phyloP scores from a whole-genome alignment of 225 moss, liverwort and hornwort genomes.

The Marchantia polymorpha region DNA sequence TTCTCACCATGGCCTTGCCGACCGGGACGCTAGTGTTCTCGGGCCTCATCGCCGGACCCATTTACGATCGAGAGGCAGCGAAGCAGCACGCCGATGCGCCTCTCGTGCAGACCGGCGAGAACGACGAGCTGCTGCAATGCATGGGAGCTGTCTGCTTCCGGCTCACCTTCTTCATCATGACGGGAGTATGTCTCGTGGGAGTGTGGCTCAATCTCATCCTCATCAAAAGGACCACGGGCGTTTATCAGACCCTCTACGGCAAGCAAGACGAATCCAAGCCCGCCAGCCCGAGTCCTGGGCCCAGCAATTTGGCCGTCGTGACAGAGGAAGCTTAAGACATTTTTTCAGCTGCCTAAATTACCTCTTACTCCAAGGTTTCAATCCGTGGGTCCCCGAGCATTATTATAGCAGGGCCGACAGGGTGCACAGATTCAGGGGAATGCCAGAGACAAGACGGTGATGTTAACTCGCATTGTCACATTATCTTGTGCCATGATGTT shows the following conservation, averaged over 20 bases:
- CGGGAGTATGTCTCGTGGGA: conserved; percentile 30
- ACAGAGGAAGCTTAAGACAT: not conserved
- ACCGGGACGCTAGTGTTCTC: conserved; percentile 40
- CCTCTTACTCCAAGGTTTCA: not conserved
- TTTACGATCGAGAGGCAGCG: conserved; percentile 44
- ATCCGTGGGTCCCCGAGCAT: not conserved
- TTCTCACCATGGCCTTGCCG: conserved; percentile 42
- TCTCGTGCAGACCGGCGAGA: too few relatives aligned
- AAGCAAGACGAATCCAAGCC: conserved; percentile 22
- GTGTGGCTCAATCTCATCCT: conserved; percentile 41
- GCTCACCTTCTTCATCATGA: conserved; percentile 46
- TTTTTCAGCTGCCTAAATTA: not conserved
- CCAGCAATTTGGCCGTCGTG: not conserved
- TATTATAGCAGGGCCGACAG: not conserved
- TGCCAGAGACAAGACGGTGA: not conserved
- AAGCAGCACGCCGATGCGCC: conserved; percentile 21
- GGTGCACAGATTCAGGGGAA: not conserved
- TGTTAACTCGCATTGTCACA: not conserved
- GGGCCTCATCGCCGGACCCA: conserved; percentile 44
- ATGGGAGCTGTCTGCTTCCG: conserved; percentile 40
- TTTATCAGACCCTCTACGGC: conserved; percentile 40
- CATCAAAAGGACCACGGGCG: conserved; percentile 33
- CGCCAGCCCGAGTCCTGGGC: conserved; percentile 2
- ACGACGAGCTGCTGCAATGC: conserved; percentile 7
- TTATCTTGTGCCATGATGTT: not conserved